These are phyloP conservation scores for Xylaria cubensis DNA, from an alignment of 495 filamentous ascomycete species.

Conservation along the genomic window DNA sequence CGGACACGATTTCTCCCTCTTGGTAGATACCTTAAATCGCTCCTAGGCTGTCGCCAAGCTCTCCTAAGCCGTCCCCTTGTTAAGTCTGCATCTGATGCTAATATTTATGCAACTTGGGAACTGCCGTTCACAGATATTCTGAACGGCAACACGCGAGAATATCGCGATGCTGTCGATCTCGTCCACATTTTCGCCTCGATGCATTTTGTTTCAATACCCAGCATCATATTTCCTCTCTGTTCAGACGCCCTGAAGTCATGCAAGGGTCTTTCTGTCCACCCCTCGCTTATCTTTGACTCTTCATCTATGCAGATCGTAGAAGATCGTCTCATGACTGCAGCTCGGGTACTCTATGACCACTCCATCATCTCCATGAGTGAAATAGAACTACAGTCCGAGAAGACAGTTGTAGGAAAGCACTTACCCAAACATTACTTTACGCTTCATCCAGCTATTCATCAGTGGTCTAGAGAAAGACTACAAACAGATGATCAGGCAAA, in stretches of 20 bases:
- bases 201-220: slow-evolving; percentile 41
- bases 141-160: slow-evolving; percentile 21
- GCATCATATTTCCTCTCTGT: slow-evolving; percentile 28
- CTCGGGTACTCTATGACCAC: slow-evolving; percentile 19
- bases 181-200: slow-evolving; percentile 45
- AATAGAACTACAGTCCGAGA: slow-evolving; percentile 32
- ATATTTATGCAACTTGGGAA: slow-evolving; percentile 42
- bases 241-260: slow-evolving; percentile 3
- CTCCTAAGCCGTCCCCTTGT: slow-evolving; percentile 26
- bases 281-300: neutral
- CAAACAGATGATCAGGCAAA: slow-evolving; percentile 28
- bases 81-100: slow-evolving; percentile 26
- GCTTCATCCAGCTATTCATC: slow-evolving; percentile 46
- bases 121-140: slow-evolving; percentile 35
- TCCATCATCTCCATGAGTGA: slow-evolving; percentile 27
- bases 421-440: slow-evolving; percentile 31
- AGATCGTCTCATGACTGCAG: slow-evolving; percentile 17
- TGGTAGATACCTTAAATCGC: slow-evolving; percentile 30
- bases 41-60: slow-evolving; percentile 29
- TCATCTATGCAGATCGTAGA: slow-evolving; percentile 16
- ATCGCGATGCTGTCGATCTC: slow-evolving; percentile 36
- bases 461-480: slow-evolving; percentile 42
- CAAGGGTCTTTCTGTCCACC: neutral
- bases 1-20: slow-evolving; percentile 31
- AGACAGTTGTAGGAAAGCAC: slow-evolving; percentile 37